Evolutionary conservation across 140 eudicot genomes (phyloP).

Genomic region (Bidens hawaiensis): DNA sequence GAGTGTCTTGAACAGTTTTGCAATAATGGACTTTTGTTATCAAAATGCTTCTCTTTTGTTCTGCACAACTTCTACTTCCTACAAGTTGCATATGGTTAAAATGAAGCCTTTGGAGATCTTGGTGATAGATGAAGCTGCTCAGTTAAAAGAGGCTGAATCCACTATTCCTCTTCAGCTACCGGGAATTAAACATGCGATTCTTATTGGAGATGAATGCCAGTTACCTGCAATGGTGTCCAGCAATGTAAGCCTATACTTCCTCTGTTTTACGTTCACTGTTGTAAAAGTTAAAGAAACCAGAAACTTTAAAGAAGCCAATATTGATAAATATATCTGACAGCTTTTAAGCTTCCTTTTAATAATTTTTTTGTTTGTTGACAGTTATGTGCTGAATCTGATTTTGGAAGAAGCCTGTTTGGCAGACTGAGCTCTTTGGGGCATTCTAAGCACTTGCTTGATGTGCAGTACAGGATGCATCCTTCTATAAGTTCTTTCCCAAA

Average conservation of each 20-base stretch:
- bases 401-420: slow-evolving; percentile 70
- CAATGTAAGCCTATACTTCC: slow-evolving; percentile 31
- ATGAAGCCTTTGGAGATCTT: slow-evolving; percentile 39
- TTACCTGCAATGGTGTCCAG: slow-evolving; percentile 67
- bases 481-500: slow-evolving; percentile 66
- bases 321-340: too few relatives aligned
- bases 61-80: slow-evolving; percentile 56
- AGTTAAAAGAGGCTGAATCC: slow-evolving; percentile 68
- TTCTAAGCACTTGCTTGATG: slow-evolving; percentile 54
- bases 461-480: slow-evolving; percentile 92
- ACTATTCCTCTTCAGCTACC: slow-evolving; percentile 53
- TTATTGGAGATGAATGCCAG: slow-evolving; percentile 73
- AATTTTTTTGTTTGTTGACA: slow-evolving; percentile 15
- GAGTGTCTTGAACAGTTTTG: background rate
- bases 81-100: slow-evolving; percentile 25
- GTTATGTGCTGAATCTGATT: slow-evolving; percentile 50
- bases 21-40: slow-evolving; percentile 32
- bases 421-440: slow-evolving; percentile 53
- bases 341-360: background rate
- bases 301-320: too few relatives aligned
- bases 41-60: slow-evolving; percentile 48
- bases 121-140: slow-evolving; percentile 88
- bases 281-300: too few relatives aligned
- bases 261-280: background rate
- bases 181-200: slow-evolving; percentile 52